These are phyloP conservation scores for Rhynchospora breviuscula DNA, from an alignment of 176 grass and related monocot genomes.

Conservation along the genomic window DNA sequence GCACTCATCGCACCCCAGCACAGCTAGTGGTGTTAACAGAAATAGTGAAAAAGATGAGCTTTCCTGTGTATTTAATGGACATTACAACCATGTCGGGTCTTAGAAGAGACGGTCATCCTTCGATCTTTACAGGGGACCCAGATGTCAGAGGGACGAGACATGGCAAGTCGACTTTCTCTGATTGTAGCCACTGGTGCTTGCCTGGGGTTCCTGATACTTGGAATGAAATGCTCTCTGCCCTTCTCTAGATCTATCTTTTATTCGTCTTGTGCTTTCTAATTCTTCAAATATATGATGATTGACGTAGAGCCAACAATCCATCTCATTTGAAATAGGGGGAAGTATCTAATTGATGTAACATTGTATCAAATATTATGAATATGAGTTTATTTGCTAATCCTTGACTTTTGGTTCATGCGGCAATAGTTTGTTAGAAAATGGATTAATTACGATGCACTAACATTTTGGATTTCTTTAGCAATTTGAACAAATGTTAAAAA, in stretches of 20 bases:
- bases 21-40: conserved; percentile 33
- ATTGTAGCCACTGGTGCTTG: conserved; percentile 46
- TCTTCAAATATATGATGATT: neutral
- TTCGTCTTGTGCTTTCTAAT: neutral
- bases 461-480: too few relatives aligned
- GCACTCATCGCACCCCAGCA: neutral
- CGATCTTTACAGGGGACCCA: conserved; percentile 19
- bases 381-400: neutral
- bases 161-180: neutral
- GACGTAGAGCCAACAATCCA: neutral
- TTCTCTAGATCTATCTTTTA: conserved; percentile 6
- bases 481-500: too few relatives aligned
- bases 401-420: neutral
- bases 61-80: conserved; percentile 39
- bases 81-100: conserved; percentile 37
- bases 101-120: conserved; percentile 41
- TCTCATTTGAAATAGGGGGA: neutral
- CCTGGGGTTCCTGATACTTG: conserved; percentile 44
- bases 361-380: neutral
- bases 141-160: neutral
- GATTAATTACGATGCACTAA: too few relatives aligned
- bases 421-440: neutral
- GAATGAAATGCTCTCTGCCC: conserved; percentile 43
- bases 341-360: neutral
- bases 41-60: conserved; percentile 41